Evolutionary conservation across 371 early-diverging fungal genomes (phyloP).

Genomic region (Pancytospora philotis): DNA sequence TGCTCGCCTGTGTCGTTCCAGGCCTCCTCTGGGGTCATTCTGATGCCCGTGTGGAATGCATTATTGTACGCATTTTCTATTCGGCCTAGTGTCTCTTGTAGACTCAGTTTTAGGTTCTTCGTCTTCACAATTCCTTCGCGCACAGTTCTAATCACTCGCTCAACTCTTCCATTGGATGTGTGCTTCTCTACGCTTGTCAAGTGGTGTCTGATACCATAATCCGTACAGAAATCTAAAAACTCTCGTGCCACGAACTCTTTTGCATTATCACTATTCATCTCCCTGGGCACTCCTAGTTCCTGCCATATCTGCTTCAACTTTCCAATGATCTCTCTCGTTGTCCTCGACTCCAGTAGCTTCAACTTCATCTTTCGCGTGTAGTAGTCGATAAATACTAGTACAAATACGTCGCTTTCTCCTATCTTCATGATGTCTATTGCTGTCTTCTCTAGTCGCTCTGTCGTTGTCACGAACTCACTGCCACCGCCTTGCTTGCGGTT

Average conservation of each 20-base stretch:
- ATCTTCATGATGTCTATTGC: constrained; percentile 23
- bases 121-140: neutral
- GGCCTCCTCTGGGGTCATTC: constrained; percentile 2
- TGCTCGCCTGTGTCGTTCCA: constrained; percentile 11
- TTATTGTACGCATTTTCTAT: constrained; percentile 1
- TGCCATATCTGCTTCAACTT: neutral
- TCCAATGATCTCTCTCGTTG: constrained; percentile 7
- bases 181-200: constrained; percentile 8
- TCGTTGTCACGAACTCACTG: neutral
- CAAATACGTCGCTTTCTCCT: neutral
- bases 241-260: neutral
- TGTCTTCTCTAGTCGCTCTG: constrained; percentile 4
- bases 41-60: neutral
- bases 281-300: neutral
- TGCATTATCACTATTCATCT: constrained; percentile 8
- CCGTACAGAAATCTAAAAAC: neutral
- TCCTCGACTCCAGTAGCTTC: neutral
- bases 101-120: neutral
- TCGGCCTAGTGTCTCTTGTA: neutral
- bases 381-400: constrained; percentile 10
- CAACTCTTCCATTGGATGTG: neutral
- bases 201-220: neutral
- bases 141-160: constrained; percentile 3
- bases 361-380: constrained; percentile 21
- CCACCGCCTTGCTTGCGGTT: constrained; percentile 17